These are phyloP conservation scores for Podospora tetraspora DNA, from an alignment of 495 filamentous ascomycete genomes.

Conservation along the genomic window DNA sequence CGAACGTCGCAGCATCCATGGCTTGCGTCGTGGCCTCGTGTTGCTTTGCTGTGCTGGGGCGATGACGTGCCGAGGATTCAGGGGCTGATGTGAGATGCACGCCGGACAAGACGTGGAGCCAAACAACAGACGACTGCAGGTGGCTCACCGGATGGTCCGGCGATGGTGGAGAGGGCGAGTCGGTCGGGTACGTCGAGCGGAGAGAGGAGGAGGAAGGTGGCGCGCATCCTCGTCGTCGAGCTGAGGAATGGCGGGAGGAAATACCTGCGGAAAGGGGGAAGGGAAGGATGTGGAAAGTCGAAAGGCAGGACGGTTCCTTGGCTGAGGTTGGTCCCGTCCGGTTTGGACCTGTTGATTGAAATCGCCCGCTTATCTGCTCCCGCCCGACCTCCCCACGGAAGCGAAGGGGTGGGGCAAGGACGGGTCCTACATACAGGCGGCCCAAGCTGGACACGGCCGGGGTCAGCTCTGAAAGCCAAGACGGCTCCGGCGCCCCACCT, in stretches of 20 bases:
- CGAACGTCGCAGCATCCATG: slow-evolving; percentile 2
- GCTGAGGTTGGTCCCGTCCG: not conserved
- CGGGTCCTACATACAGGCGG: not conserved
- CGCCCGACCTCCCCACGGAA: not conserved
- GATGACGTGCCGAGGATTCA: not conserved
- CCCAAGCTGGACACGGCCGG: not conserved
- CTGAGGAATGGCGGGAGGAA: not conserved
- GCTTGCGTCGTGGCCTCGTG: not conserved
- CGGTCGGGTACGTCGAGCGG: not conserved
- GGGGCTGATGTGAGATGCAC: not conserved
- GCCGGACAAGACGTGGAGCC: not conserved
- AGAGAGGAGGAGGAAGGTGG: not conserved
- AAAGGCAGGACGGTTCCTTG: not conserved
- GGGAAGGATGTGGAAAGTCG: not conserved
- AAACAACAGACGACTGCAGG: not conserved
- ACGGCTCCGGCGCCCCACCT: not conserved
- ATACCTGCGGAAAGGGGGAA: not conserved
- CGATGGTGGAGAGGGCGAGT: not conserved
- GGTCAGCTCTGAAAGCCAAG: not conserved
- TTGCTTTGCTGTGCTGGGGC: not conserved
- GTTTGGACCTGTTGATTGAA: not conserved
- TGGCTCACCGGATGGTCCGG: not conserved
- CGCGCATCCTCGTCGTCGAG: not conserved
- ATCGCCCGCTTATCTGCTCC: not conserved
- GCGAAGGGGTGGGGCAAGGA: not conserved